Evolutionary conservation across 2,329 filamentous ascomycete species (phyloP), one percentile per base, ranked within the genome.

Genomic region (Fonsecaea multimorphosa): DNA sequence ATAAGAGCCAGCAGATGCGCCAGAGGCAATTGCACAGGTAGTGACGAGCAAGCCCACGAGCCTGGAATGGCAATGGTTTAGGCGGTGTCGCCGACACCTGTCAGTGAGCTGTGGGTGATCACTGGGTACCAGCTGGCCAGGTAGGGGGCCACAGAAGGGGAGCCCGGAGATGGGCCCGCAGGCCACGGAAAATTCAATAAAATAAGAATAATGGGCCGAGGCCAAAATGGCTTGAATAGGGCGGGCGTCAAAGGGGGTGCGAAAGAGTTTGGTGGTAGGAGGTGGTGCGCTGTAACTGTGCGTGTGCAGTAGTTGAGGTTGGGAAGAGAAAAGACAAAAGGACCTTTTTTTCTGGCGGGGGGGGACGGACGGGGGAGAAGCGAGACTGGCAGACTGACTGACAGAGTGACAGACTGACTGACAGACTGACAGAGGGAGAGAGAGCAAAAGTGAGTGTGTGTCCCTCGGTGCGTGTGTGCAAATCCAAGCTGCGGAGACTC

Each of bases 61-160:
- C 53, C 64, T 36, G 51, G 36, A 66, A 53, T 62, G 63, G 52
- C 59, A 44, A 58, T 34, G 60, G 46, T 58, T 57, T 64, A 61
- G 60, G 66, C 60, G 58, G 61, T 63, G 60, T 65, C 63, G 66
- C 66, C 58, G 56, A 64, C 51, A 53, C 55, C 55, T 31, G 40
- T 54, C 27, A 34, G 29, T 29, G 19, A 52, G 31, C 32, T 36
- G 58, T 60, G 46, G 46, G 31, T n/a, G 58, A n/a, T 52, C 22
- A 29, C 31, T 60, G 24, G 44, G 44, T 49, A 24, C 19, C 44
- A 49, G 44, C 19, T 24, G n/a, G n/a, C n/a, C n/a, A 24, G 19
- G 9, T 3, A 31, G 11, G 56, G 46, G 46, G 12, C n/a, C 27
- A 38, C 31, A 27, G 27, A 38, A 29, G 32, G 58, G 58, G 19